Evolutionary conservation across 192 early-diverging fungal species (phyloP).

Genomic region (Gonapodya sp.): DNA sequence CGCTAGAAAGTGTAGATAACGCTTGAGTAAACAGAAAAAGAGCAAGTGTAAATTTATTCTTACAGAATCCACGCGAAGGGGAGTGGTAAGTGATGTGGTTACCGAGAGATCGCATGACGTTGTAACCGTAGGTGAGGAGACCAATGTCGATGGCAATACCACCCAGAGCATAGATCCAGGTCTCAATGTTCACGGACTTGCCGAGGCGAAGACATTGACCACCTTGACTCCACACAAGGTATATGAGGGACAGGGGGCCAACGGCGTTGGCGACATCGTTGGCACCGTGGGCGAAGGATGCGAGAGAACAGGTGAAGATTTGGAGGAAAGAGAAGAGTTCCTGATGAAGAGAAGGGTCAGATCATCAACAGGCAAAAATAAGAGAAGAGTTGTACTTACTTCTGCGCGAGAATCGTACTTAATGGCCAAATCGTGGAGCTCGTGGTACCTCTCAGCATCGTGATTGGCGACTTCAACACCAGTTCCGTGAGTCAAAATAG

Average conservation of each 20-base stretch:
- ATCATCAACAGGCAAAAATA: too few relatives aligned
- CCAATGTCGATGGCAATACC: constrained; percentile 69
- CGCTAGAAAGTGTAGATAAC: constrained; percentile 17
- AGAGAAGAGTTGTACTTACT: not conserved
- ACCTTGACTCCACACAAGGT: constrained; percentile 51
- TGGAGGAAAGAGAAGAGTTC: constrained; percentile 76
- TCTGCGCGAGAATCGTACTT: constrained; percentile 65
- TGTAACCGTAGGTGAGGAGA: constrained; percentile 63
- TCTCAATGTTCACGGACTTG: constrained; percentile 46
- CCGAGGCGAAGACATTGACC: constrained; percentile 16
- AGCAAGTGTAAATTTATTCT: not conserved
- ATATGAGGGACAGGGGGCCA: constrained; percentile 68
- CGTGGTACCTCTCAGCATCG: constrained; percentile 19
- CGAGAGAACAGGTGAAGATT: constrained; percentile 66
- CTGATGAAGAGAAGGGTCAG: not conserved
- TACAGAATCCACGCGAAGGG: constrained; percentile 63
- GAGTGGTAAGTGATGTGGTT: constrained; percentile 78
- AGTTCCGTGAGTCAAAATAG: constrained; percentile 14
- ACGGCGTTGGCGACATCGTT: constrained; percentile 84
- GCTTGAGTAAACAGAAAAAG: not conserved
- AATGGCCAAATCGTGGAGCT: constrained; percentile 52
- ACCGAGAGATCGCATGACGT: constrained; percentile 66
- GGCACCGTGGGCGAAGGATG: constrained; percentile 75
- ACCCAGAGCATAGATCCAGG: constrained; percentile 65
- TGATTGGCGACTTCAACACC: constrained; percentile 26